Evolutionary conservation across 495 filamentous ascomycete species (phyloP).

Genomic region (Hypoxylon lienhwacheense): DNA sequence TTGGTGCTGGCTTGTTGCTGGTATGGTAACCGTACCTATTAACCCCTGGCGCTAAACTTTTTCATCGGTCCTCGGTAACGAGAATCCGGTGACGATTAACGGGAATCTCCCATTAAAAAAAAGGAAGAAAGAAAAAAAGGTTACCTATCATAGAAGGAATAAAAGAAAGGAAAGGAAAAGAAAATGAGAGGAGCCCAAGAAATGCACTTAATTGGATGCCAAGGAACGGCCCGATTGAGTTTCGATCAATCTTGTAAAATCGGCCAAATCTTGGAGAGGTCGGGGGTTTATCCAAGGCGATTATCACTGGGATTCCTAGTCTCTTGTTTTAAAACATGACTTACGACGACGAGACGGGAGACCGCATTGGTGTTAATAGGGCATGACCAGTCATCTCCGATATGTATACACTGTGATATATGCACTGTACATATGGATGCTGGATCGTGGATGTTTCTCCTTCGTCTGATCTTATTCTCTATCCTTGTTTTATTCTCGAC

Average conservation of each 20-base stretch:
- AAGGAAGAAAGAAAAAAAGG: too few relatives aligned
- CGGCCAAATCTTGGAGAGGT: slow-evolving; percentile 34
- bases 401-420: slow-evolving; percentile 10
- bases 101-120: too few relatives aligned
- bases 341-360: slow-evolving; percentile 8
- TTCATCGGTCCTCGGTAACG: slow-evolving; percentile 14
- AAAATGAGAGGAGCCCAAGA: not conserved
- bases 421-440: slow-evolving; percentile 10
- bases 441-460: too few relatives aligned
- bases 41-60: slow-evolving; percentile 28
- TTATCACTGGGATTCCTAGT: slow-evolving; percentile 21
- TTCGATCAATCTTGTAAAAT: slow-evolving; percentile 30
- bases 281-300: slow-evolving; percentile 28
- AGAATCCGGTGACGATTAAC: too few relatives aligned
- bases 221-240: slow-evolving; percentile 35
- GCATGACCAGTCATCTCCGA: slow-evolving; percentile 14
- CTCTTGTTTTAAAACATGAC: slow-evolving; percentile 34
- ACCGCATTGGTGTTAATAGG: slow-evolving; percentile 12
- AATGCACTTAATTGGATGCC: slow-evolving; percentile 6
- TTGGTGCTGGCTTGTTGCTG: not conserved
- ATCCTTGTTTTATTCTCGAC: not conserved
- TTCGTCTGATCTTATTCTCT: slow-evolving; percentile 9
- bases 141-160: too few relatives aligned
- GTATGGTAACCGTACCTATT: too few relatives aligned
- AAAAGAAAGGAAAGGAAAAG: slow-evolving; percentile 4